A percentile compares a stretch with the other conserved stretches of the same genome.
Evolutionary conservation across 116 monocot species (phyloP).

Genomic region (Trichopus zeylanicus): DNA sequence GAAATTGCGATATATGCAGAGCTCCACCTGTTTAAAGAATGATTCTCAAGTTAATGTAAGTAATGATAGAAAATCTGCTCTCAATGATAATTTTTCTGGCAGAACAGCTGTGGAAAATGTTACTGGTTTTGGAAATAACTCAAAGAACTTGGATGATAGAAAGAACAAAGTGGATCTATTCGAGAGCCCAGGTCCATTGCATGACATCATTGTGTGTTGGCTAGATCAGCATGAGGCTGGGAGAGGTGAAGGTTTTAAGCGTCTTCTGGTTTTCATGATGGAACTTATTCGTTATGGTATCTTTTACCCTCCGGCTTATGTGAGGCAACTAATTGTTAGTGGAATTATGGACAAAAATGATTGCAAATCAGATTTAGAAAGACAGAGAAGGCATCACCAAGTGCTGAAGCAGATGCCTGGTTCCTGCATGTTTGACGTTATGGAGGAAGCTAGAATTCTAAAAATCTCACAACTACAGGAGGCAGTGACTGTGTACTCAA

Average conservation of each 20-base stretch:
- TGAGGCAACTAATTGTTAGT: slow-evolving; percentile 88
- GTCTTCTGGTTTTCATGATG: slow-evolving; percentile 63
- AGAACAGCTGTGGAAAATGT: slow-evolving; percentile 18
- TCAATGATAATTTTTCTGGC: slow-evolving; percentile 29
- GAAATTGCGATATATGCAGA: slow-evolving; percentile 52
- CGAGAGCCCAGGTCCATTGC: slow-evolving; percentile 80
- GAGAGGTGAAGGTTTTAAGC: slow-evolving; percentile 55
- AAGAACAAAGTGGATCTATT: slow-evolving; percentile 34
- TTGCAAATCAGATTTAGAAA: slow-evolving; percentile 37
- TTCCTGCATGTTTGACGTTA: slow-evolving; percentile 55
- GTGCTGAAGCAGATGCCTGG: slow-evolving; percentile 88
- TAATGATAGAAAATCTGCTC: slow-evolving; percentile 14
- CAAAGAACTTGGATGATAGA: slow-evolving; percentile 20
- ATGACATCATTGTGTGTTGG: slow-evolving; percentile 97
- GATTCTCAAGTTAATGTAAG: slow-evolving; percentile 4
- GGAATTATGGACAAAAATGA: slow-evolving; percentile 80
- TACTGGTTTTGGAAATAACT: slow-evolving; percentile 16
- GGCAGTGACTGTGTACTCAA: slow-evolving; percentile 51
- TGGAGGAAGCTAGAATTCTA: slow-evolving; percentile 63
- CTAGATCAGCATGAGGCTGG: slow-evolving; percentile 83
- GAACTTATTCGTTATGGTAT: slow-evolving; percentile 82
- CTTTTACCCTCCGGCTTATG: slow-evolving; percentile 85
- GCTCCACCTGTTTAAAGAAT: slow-evolving; percentile 16
- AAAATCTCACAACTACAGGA: slow-evolving; percentile 40
- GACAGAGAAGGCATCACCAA: slow-evolving; percentile 59